Conservation (phyloP, 2,329 filamentous ascomycete genomes). For the Dothidotthia symphoricarpi region DNA sequence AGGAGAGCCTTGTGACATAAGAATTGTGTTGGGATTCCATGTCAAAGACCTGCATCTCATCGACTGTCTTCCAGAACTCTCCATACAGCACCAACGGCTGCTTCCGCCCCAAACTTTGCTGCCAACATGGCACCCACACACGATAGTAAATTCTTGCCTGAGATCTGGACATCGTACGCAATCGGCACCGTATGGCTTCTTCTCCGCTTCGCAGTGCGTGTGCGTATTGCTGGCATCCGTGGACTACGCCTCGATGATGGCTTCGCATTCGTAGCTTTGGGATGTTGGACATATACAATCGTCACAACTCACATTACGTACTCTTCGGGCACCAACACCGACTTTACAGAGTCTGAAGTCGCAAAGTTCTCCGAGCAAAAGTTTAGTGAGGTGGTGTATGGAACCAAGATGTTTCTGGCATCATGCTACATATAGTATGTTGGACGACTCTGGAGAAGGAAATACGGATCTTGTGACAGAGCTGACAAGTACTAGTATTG, state of each 20-base stretch:
- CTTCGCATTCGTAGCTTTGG: slow-evolving; percentile 4
- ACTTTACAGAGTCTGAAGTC: slow-evolving; percentile 8
- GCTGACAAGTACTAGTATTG: neutral
- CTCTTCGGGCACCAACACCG: slow-evolving; percentile 11
- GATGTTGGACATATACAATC: slow-evolving; percentile 9
- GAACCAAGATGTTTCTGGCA: too few species aligned
- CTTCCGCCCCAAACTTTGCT: too few species aligned
- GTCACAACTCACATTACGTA: slow-evolving; percentile 10
- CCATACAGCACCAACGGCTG: too few species aligned
- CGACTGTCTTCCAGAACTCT: too few species aligned
- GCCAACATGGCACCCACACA: slow-evolving; percentile 7
- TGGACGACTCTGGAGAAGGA: too few species aligned
- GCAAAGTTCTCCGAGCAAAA: slow-evolving; percentile 8
- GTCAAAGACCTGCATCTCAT: too few species aligned
- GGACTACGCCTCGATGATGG: slow-evolving; percentile 5
- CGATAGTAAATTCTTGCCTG: slow-evolving; percentile 7
- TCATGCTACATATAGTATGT: slow-evolving; percentile 16
- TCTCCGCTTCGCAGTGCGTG: slow-evolving; percentile 3
- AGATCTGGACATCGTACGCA: slow-evolving; percentile 6
- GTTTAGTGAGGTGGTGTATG: slow-evolving; percentile 13
- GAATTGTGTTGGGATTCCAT: too few species aligned
- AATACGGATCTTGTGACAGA: too few species aligned
- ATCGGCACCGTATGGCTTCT: slow-evolving; percentile 5
- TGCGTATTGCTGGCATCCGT: slow-evolving; percentile 3
- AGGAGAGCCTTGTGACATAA: too few species aligned